Evolutionary conservation across 2,329 filamentous ascomycete genomes (phyloP), one percentile per base, ranked within the genome.

Genomic region (Nannizzia gypsea): DNA sequence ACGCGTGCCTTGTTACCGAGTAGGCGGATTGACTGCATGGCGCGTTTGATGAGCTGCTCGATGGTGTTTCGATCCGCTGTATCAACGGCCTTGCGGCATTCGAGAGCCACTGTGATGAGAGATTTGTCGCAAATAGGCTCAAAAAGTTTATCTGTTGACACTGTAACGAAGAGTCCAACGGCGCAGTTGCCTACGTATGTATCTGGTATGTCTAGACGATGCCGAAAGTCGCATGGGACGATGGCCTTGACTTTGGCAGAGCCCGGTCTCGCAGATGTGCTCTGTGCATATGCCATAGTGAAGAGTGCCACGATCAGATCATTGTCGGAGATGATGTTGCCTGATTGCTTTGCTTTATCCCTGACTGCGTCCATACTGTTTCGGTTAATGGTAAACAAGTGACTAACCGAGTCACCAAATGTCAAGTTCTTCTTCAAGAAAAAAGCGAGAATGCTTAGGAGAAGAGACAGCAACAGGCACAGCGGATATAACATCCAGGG

Each of bases 201-300:
- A 3, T 57, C 55, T 6, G 55, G 55, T 40, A 57, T 36, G 36
- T 22, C 55, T 15, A 57, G 28, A 38, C 55, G 55, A 57, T 57
- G 55, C 20, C 55, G 55, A 57, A 57, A 40, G 55, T 57, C 55
- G 55, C 55, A 57, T 36, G 55, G 55, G 28, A 57, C 34, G 20
- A 57, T 57, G 28, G 55, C 55, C 28, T 36, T 57, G 36, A 40
- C 55, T 28, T 38, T 36, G 15, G 26, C 2, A 3, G 55, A 3
- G 38, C 38, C 38, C 2, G 38, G 38, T 17, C 42, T 57, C n/a
- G 36, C 36, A 6, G 31, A 38, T 24, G 28, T 57, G 28, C 55
- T 57, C 13, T 57, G 55, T 5, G 55, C 55, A 40, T 34, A 57
- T 34, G 55, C 55, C 55, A 57, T 57, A 2, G 55, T 57, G 36